These are phyloP conservation scores for Erysimum pusillum DNA, from an alignment of 441 rosid species.

Conservation along the genomic window DNA sequence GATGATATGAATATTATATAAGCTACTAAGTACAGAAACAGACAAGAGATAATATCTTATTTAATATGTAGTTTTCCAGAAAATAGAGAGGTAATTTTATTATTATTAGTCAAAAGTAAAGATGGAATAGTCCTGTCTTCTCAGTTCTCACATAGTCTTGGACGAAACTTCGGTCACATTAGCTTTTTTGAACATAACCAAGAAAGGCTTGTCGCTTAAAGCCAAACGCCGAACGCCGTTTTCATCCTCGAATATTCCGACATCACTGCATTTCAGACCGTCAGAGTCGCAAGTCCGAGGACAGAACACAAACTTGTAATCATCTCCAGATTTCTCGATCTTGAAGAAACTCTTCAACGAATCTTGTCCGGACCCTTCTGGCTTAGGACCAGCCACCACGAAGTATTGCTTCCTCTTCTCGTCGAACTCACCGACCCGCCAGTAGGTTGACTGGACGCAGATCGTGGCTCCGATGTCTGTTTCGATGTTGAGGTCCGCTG, in stretches of 20 bases:
- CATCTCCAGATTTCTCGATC: conserved; percentile 51
- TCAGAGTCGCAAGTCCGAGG: conserved; percentile 48
- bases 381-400: conserved; percentile 52
- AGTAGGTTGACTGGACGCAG: conserved; percentile 52
- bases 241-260: conserved; percentile 57
- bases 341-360: conserved; percentile 57
- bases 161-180: conserved; percentile 37
- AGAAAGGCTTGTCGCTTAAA: conserved; percentile 55
- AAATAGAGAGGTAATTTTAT: conserved; percentile 8
- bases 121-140: not conserved
- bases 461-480: conserved; percentile 39
- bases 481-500: conserved; percentile 57
- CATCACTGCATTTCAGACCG: conserved; percentile 53
- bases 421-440: conserved; percentile 56
- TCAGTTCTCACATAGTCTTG: conserved; percentile 38
- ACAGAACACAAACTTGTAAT: conserved; percentile 65
- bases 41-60: not conserved
- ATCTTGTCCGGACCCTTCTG: conserved; percentile 46
- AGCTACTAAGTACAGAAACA: not conserved
- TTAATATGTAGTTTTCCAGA: conserved; percentile 5
- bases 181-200: conserved; percentile 62
- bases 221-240: conserved; percentile 56
- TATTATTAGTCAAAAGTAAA: not conserved
- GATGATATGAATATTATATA: not conserved
- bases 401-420: conserved; percentile 50